Evolutionary conservation across 306 rosid species (phyloP), one percentile per base, ranked within the genome.

Genomic region (Cicer pinnatifidum): DNA sequence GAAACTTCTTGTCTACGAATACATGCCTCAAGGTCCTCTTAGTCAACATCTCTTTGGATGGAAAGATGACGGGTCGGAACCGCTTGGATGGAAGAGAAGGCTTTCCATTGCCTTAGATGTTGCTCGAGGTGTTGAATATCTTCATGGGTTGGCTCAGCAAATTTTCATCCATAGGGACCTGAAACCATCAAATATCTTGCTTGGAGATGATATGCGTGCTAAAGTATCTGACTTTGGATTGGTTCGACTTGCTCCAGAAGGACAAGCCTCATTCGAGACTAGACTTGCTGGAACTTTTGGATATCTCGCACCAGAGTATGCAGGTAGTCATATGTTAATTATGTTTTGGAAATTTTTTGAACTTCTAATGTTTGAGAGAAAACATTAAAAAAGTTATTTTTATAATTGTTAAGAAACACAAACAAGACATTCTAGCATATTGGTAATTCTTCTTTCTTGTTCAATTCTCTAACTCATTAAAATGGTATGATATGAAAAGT

Each of bases 1-100:
- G 91, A 85, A 80, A 82, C 97, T 91, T 82, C 98, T 93, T 47
- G 98, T 94, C 1, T 94, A 87, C 46, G 98, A 94, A 62, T 88
- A 88, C 89, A 91, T 94, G 98, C 95, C 98, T 58, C 97, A 87
- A 37, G 98, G 98, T n/a, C 82, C 97, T 46, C 92, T 94, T 20
- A 94, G 91, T 76, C 11, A 77, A 45, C 88, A 88, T 82, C 79
- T 94, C 63, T 94, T 91, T 63, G 72, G 84, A 40, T 83, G 91
- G 92, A 78, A 77, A 71, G 87, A 83, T 1, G 85, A 84, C 60
- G 86, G 85, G 51, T 37, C 77, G 67, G 75, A 82, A 60, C 97
- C 97, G 1, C 86, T 94, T 15, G 96, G 86, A 8, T 94, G 98
- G 97, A 88, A 82, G 70, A 82, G 90, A 79, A 91, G 98, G 86